phyloP scores from a whole-genome alignment of 495 filamentous ascomycete species.

The Friedmanniomyces simplex region DNA sequence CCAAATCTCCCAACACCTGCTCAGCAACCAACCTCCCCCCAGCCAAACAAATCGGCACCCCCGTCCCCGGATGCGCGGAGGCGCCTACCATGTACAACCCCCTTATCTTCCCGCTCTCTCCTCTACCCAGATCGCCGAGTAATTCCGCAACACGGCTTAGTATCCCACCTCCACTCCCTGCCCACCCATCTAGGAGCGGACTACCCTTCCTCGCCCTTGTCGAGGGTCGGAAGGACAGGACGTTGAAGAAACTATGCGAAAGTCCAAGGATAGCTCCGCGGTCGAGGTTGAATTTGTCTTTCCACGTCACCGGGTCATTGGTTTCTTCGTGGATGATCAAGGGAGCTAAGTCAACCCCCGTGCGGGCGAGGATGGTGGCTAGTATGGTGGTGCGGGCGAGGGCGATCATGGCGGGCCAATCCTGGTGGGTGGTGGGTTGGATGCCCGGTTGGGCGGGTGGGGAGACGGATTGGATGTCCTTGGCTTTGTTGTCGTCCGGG shows the following conservation, averaged over 20 bases:
- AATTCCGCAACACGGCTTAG: constrained; percentile 6
- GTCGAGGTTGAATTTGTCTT: constrained; percentile 56
- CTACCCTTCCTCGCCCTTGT: constrained; percentile 26
- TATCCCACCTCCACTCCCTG: constrained; percentile 4
- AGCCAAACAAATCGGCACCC: constrained; percentile 58
- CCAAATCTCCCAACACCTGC: constrained; percentile 41
- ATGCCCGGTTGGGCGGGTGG: constrained; percentile 2
- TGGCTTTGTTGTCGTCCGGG: background rate
- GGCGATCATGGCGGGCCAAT: constrained; percentile 45
- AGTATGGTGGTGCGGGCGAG: constrained; percentile 44
- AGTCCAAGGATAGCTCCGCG: constrained; percentile 59
- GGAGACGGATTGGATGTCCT: constrained; percentile 1
- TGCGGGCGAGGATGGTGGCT: constrained; percentile 44
- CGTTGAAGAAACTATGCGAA: constrained; percentile 60
- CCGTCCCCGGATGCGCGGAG: constrained; percentile 60
- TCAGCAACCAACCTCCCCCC: constrained; percentile 51
- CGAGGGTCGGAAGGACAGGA: constrained; percentile 52
- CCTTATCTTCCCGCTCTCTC: constrained; percentile 37
- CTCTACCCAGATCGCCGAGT: constrained; percentile 8
- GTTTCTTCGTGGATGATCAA: constrained; percentile 47
- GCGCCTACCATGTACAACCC: constrained; percentile 57
- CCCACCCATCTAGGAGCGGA: constrained; percentile 2
- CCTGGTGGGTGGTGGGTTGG: constrained; percentile 33
- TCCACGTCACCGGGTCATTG: constrained; percentile 54
- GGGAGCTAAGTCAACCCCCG: constrained; percentile 36